Percentiles rank a stretch among this genome's conserved stretches.
phyloP scores from a whole-genome alignment of 1,139 yeast species.

The Eremothecium coryli region DNA sequence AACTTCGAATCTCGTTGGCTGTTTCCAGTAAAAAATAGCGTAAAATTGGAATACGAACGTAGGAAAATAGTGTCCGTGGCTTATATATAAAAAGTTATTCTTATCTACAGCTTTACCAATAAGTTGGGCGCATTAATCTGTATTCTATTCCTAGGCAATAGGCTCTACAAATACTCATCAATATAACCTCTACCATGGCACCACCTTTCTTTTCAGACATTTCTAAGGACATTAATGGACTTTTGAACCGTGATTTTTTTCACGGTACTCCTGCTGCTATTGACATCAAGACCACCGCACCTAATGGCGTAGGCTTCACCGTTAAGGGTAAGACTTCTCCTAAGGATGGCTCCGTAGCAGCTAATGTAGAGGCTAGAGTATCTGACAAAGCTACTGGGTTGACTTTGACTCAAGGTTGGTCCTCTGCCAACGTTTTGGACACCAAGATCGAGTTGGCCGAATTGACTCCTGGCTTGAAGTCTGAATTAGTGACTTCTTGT shows the following conservation, averaged over 20 bases:
- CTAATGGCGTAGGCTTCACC: constrained; percentile 92
- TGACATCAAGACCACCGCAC: constrained; percentile 87
- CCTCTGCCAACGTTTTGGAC: constrained; percentile 83
- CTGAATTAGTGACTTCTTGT: constrained; percentile 82
- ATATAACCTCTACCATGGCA: no score
- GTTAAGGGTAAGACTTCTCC: constrained; percentile 83
- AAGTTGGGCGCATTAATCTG: no score
- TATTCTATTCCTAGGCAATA: no score
- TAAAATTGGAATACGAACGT: no score
- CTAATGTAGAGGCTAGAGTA: constrained; percentile 86
- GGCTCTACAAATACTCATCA: no score
- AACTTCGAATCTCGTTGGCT: no score
- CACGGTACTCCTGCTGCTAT: constrained; percentile 81
- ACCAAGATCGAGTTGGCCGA: constrained; percentile 91
- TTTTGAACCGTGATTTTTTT: constrained; percentile 86
- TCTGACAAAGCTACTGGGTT: constrained; percentile 89
- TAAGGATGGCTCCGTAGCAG: constrained; percentile 74
- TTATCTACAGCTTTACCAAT: no score
- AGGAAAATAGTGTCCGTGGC: no score
- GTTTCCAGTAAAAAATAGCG: no score
- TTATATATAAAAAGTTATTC: no score
- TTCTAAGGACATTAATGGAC: constrained; percentile 82
- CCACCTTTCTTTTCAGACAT: constrained; percentile 84
- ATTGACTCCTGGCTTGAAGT: constrained; percentile 91
- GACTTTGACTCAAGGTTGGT: constrained; percentile 96